Evolutionary conservation across 2,329 filamentous ascomycete species (phyloP).

Genomic region (Aspergillus hiratsukae): DNA sequence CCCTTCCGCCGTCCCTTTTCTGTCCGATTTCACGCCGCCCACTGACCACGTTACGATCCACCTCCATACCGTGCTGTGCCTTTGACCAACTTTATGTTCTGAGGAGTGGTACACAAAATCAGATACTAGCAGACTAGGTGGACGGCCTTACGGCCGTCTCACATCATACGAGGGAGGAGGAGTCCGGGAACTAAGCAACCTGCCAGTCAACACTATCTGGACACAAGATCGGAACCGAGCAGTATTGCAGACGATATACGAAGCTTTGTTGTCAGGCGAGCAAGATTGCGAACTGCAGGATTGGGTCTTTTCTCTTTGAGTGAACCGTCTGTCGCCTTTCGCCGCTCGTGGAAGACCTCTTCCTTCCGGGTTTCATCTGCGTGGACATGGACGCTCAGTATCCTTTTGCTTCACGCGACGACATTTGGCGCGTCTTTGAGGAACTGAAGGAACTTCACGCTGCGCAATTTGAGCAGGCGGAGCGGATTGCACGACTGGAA

Average conservation of each 20-base stretch:
- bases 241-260: neutral
- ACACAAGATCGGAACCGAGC: neutral
- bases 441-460: slow-evolving; percentile 59
- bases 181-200: slow-evolving; percentile 17
- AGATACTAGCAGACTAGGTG: slow-evolving; percentile 22
- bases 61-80: neutral
- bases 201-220: slow-evolving; percentile 1
- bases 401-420: slow-evolving; percentile 60
- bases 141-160: slow-evolving; percentile 37
- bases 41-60: neutral
- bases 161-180: slow-evolving; percentile 27
- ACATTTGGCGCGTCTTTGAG: slow-evolving; percentile 61
- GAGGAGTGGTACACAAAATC: slow-evolving; percentile 4
- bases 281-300: neutral
- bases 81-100: slow-evolving; percentile 10
- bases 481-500: slow-evolving; percentile 58
- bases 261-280: neutral
- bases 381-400: slow-evolving; percentile 59
- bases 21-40: neutral
- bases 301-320: neutral
- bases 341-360: neutral
- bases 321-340: neutral
- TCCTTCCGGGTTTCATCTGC: neutral
- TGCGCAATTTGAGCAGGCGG: slow-evolving; percentile 57
- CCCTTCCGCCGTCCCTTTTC: neutral